Base-by-base conservation (phyloP, 2,329 filamentous ascomycete species). In the Fusarium sp. region DNA sequence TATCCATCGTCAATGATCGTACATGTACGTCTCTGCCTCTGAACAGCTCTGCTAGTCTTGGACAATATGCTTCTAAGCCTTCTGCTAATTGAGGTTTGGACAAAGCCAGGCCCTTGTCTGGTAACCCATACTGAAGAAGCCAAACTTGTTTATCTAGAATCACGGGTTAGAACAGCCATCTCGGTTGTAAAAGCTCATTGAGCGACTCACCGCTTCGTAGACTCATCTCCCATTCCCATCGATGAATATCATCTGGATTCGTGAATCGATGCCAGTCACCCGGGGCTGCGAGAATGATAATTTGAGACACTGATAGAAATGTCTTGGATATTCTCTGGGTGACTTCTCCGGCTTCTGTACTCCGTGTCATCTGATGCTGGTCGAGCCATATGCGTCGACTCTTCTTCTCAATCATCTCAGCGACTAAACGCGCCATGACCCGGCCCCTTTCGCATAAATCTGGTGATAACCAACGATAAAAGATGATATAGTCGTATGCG, bases 201-300 rank as follows among this genome's bases (percentile, higher is more conserved):
- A 15, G 6, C 23, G 1, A 55, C 63, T 54, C 8, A 66, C 63
- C 43, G 10, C 63, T 65, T 46, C 31, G 10, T 3, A 66, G 61
- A 23, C 60, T 66, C 48, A 66, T 43, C 16, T 66, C 55, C 61
- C 61, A 66, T 23, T 66, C 63, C 63, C 60, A 66, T 12, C 61
- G 15, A 23, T 65, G 63, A 8, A 66, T 66, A 26, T 66, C 63
- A 5, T 66, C 21, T 28, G 57, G 49, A 1, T 66, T 60, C 2
- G 37, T 47, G 20, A 66, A 65, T 1, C 63, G 16, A 5, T 63
- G 26, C 57, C 44, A 56, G 29, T 69, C 57, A 3, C 65, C 49
- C 0, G 56, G 39, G 7, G 56, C 44, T 33, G 54, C 49, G 0
- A 56, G 21, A 9, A 69, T 65, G 0, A 66, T 66, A 0, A 66